phyloP scores from a whole-genome alignment of 331 rosid genomes.

The Dryas integrifolia region DNA sequence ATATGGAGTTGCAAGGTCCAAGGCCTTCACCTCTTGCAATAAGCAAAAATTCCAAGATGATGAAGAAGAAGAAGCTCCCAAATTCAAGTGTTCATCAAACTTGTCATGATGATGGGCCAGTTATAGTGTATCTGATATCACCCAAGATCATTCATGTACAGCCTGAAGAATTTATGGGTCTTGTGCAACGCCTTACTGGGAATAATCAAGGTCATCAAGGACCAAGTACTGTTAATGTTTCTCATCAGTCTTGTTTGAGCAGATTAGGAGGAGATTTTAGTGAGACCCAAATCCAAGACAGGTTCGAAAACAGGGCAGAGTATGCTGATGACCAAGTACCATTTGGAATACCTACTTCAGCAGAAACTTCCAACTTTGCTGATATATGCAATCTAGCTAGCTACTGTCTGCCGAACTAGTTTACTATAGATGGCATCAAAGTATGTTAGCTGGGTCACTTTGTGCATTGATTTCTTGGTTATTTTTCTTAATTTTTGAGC shows the following conservation, averaged over 20 bases:
- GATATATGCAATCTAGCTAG: background rate
- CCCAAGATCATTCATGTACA: slow-evolving; percentile 45
- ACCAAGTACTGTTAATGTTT: no score
- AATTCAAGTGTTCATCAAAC: no score
- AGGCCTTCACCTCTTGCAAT: slow-evolving; percentile 35
- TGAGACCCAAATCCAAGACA: background rate
- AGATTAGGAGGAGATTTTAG: no score
- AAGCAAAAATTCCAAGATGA: slow-evolving; percentile 24
- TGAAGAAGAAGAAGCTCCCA: slow-evolving; percentile 8
- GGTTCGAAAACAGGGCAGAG: background rate
- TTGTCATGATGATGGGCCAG: slow-evolving; percentile 12
- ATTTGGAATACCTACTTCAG: background rate
- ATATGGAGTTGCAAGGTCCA: slow-evolving; percentile 31
- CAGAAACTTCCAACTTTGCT: background rate
- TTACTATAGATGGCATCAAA: background rate
- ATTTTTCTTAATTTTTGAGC: no score
- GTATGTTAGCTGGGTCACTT: no score
- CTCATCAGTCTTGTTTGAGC: background rate
- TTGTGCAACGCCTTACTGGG: slow-evolving; percentile 51
- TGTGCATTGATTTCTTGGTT: no score
- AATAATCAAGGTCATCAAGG: background rate
- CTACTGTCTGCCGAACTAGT: background rate
- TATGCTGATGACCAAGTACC: background rate
- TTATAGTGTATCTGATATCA: slow-evolving; percentile 36
- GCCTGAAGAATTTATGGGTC: slow-evolving; percentile 45